Conservation (phyloP, 768 basidiomycete genomes). For the Pulveroboletus ravenelii region DNA sequence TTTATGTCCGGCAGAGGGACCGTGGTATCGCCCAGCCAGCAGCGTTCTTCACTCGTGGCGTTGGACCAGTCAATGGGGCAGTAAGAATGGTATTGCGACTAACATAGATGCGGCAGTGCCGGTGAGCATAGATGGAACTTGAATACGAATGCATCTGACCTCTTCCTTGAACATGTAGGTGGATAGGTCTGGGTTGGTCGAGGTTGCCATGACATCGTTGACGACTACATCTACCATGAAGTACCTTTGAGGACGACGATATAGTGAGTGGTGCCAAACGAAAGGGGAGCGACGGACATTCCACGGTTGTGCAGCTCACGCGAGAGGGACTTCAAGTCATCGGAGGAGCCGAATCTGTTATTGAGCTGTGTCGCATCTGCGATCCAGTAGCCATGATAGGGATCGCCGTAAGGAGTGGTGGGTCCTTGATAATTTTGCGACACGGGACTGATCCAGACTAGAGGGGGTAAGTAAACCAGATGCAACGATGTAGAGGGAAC, state of each 20-base stretch:
- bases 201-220: constrained; percentile 79
- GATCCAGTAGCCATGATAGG: constrained; percentile 87
- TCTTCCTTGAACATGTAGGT: constrained; percentile 63
- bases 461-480: neutral
- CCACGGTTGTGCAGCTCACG: constrained; percentile 62
- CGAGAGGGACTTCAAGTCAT: constrained; percentile 66
- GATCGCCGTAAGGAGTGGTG: constrained; percentile 66
- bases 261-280: neutral
- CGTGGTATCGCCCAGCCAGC: constrained; percentile 77
- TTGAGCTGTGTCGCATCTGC: constrained; percentile 66
- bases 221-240: constrained; percentile 84
- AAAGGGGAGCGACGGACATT: constrained; percentile 45
- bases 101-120: neutral
- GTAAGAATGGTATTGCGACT: constrained; percentile 75
- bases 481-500: neutral
- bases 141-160: constrained; percentile 31
- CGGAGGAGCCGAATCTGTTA: constrained; percentile 62
- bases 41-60: constrained; percentile 62
- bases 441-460: constrained; percentile 83
- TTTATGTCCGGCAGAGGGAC: constrained; percentile 78
- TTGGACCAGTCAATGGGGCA: constrained; percentile 72
- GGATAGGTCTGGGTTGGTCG: constrained; percentile 58
- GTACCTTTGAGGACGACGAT: constrained; percentile 39
- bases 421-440: constrained; percentile 74
- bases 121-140: neutral